Evolutionary conservation across 345 rosid genomes (phyloP), one percentile per base, ranked within the genome.

Genomic region (Arabidopsis suecica): DNA sequence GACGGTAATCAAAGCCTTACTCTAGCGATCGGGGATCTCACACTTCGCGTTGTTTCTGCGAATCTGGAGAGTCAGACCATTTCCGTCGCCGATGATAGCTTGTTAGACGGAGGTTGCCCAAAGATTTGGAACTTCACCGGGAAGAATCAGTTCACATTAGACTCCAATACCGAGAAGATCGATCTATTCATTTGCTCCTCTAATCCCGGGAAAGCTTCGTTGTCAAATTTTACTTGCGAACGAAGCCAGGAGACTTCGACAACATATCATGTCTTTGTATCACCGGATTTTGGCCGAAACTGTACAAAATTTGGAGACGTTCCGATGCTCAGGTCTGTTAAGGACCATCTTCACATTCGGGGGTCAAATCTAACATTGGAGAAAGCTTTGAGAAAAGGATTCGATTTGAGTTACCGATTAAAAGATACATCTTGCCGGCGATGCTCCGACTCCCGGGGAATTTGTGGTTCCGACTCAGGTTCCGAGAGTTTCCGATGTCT

Each of bases 401-500:
- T 86, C 13, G 67, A 69, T 0, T 40, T 83, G 20, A n/a, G 5
- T 5, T 79, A 76, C 32, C 20, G 0, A 0, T 7, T 72, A 9
- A 11, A 72, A 13, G 11, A 40, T 0, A 0, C 0, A 0, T 1
- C 0, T 5, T 88, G 97, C 70, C 11, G 2, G 0, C 1, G 0
- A 0, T 91, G 93, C 9, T 0, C 5, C 9, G 7, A 0, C 2
- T 80, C 90, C 1, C 3, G 13, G 0, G 93, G 95, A 23, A 22
- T 72, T 9, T 88, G 93, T 61, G 96, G 91, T 11, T 51, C 82
- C 20, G 76, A 81, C 30, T 0, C 9, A 9, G 16, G 0, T 0
- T 9, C 68, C 2, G 37, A 4, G 7, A 1, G 1, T 7, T 89
- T 89, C 58, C 47, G 12, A 2, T 89, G 91, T 61, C 66, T 79